Evolutionary conservation across 345 rosid species (phyloP), one percentile per base, ranked within the genome.

Genomic region (Gossypium rotundifolium): DNA sequence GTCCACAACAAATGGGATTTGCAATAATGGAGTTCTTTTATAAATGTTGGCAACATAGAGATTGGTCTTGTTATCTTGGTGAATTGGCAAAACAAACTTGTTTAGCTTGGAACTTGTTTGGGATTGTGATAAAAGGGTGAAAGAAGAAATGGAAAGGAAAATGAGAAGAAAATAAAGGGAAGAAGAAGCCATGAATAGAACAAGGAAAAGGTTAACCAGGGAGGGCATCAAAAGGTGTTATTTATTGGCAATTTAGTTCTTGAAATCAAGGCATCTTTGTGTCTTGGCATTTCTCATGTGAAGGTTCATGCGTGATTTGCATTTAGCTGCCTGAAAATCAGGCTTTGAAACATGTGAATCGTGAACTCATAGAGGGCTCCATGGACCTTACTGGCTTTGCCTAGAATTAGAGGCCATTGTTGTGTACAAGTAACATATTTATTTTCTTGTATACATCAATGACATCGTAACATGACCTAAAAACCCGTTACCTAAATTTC

Each of bases 1-100:
- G 77, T 76, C 77, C 22, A 80, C 78, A 49, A 69, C 74, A 20
- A 80, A 68, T 0, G 74, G 61, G 33, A 80, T 14, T 74, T 62
- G 74, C 65, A 11, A 0, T 42, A 12, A 23, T 12, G 84, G 79
- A 8, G 77, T 80, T 76, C 84, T 55, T 59, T 74, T 80, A 27
- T n/a, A 45, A 51, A 80, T 54, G 55, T 27, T 54, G 1, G 86
- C 74, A 6, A 71, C 72, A 22, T 81, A 82, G 57, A 78, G 84
- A 52, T 33, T 22, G 13, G 82, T 75, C 16, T 63, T 48, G 22
- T 11, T n/a, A 22, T 84, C 86, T 33, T 74, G 46, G 23, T 38
- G 63, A 29, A 76, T 51, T 0, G 83, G 77, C 23, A 83, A 23
- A 65, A 76, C 80, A 7, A 78, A 70, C 23, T 45, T 78, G 74